Conservation (phyloP, 306 rosid genomes). For the Prunus mume region DNA sequence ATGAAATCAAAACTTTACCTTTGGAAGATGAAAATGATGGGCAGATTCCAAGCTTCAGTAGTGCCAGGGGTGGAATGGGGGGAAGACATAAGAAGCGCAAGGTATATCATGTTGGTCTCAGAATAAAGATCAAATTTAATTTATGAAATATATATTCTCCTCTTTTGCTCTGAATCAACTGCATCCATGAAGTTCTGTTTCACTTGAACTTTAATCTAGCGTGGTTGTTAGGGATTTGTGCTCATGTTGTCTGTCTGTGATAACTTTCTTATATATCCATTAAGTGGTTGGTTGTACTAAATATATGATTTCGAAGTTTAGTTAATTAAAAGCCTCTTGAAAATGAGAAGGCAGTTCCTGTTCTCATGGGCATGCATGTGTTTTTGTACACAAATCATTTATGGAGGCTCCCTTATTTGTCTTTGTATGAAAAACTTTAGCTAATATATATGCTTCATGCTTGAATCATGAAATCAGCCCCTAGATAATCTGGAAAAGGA, state of each 20-base stretch:
- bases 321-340: not conserved
- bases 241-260: not conserved
- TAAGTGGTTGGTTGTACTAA: not conserved
- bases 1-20: slow-evolving; percentile 68
- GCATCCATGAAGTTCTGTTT: not conserved
- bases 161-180: not conserved
- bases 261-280: not conserved
- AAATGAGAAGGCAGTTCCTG: not conserved
- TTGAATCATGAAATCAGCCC: not conserved
- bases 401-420: not conserved
- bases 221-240: not conserved
- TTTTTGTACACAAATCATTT: not conserved
- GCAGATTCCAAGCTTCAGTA: slow-evolving; percentile 27
- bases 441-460: not conserved
- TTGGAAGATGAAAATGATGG: slow-evolving; percentile 53
- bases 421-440: not conserved
- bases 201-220: slow-evolving; percentile 8
- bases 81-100: slow-evolving; percentile 59
- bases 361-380: not conserved
- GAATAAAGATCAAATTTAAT: not conserved
- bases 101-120: slow-evolving; percentile 34
- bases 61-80: slow-evolving; percentile 41
- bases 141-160: not conserved
- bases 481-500: not conserved
- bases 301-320: not conserved